Base-by-base conservation (phyloP, 805 yeast species). In the Nakazawaea anatomiae region DNA sequence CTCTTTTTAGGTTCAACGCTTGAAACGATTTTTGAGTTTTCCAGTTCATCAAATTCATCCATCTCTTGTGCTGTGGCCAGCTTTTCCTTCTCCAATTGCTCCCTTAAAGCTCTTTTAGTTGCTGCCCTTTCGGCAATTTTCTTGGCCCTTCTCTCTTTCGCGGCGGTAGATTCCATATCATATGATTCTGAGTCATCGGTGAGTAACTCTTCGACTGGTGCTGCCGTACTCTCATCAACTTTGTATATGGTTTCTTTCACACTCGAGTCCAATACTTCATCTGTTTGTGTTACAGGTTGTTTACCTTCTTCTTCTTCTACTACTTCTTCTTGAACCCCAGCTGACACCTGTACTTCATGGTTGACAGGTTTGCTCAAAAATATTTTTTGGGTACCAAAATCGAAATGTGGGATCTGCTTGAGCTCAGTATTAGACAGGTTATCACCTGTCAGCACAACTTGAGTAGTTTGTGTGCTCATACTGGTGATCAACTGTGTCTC, bases 71-170 rank as follows among this genome's bases (percentile, higher is more conserved):
- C 46, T 38, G 43, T 48, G 30, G 6, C 50, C 39, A 29, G 42
- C 38, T 27, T 41, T 44, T 45, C 50, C 25, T 51, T 44, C 28
- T 53, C 58, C 45, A 52, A 43, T 27, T 54, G 54, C 38, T 55
- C 56, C 44, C 65, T 50, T 28, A 49, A 35, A 18, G 48, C 43
- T 28, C 50, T 52, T 47, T 57, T 61, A 31, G 55, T 55, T 25
- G 52, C 51, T 6, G 57, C 55, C 47, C 67, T 56, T 4, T 68
- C 67, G 30, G 55, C 53, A n/a, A 64, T 65, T 43, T 60, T 60
- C 44, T 62, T 61, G 39, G 61, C 64, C 39, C 61, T 52, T 5
- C 62, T 55, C 55, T 64, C 52, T 11, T 42, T 45, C 10, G 59
- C 41, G 5, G 48, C 25, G 1, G 11, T 31, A 29, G 18, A n/a